A percentile compares a stretch with the other conserved stretches of the same genome.
Conservation (phyloP, 805 yeast genomes). For the Yarrowia porcina region DNA sequence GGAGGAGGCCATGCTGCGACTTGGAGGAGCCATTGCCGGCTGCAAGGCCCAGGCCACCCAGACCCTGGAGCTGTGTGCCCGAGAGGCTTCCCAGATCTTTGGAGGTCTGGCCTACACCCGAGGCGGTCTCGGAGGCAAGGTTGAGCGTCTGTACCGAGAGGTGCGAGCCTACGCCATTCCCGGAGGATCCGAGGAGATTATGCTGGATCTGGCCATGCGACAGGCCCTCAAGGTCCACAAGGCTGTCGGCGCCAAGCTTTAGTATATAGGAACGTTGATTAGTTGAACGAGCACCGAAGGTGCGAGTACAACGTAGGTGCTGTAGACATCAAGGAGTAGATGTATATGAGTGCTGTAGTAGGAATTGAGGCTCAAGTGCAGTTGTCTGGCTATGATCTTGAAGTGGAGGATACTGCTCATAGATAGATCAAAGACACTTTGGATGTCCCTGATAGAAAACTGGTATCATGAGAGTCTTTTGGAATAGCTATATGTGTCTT, state of each 20-base stretch:
- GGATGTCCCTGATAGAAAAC: too few species aligned
- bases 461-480: too few species aligned
- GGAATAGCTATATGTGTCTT: too few species aligned
- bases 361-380: too few species aligned
- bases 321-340: too few species aligned
- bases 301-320: too few species aligned
- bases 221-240: constrained; percentile 43
- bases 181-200: constrained; percentile 47
- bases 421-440: too few species aligned
- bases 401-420: too few species aligned
- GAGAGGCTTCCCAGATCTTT: constrained; percentile 46
- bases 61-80: constrained; percentile 44
- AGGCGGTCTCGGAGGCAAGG: constrained; percentile 45
- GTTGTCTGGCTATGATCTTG: too few species aligned
- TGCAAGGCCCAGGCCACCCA: constrained; percentile 43
- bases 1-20: constrained; percentile 39
- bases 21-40: constrained; percentile 46
- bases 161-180: constrained; percentile 47
- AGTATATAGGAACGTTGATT: too few species aligned
- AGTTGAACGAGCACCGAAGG: too few species aligned
- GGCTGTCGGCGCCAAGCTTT: constrained; percentile 42
- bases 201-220: constrained; percentile 43
- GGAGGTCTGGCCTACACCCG: constrained; percentile 45
- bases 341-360: too few species aligned
- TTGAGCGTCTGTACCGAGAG: constrained; percentile 45